Conservation (phyloP, 352 stramenopile species). For the Phytophthora constricta region DNA sequence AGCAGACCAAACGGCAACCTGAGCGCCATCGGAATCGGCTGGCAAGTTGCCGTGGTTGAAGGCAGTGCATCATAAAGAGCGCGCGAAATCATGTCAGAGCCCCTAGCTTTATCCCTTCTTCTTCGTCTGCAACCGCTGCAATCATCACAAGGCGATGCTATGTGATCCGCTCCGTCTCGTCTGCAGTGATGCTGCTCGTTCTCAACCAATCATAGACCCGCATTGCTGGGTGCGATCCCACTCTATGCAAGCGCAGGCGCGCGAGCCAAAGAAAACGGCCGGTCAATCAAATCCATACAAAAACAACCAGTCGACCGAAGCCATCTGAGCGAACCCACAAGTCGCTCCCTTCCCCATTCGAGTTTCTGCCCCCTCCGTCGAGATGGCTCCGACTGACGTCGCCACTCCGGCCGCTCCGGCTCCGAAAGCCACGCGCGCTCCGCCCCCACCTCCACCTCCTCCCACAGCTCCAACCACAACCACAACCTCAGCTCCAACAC, state of each 20-base stretch:
- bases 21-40: too few relatives aligned
- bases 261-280: slow-evolving; percentile 7
- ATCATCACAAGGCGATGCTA: background rate
- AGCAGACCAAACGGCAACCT: too few relatives aligned
- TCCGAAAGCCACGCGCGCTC: slow-evolving; percentile 4
- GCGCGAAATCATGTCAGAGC: background rate
- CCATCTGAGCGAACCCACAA: slow-evolving; percentile 21
- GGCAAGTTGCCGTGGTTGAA: too few relatives aligned
- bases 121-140: background rate
- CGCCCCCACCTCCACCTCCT: slow-evolving; percentile 20
- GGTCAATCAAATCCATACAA: slow-evolving; percentile 11
- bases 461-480: background rate
- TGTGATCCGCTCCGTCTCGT: background rate
- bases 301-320: slow-evolving; percentile 1
- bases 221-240: too few relatives aligned
- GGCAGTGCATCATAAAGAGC: too few relatives aligned
- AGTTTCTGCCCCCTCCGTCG: background rate
- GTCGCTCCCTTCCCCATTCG: slow-evolving; percentile 29
- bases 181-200: background rate
- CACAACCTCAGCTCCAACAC: background rate
- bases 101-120: background rate
- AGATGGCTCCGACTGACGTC: slow-evolving; percentile 17
- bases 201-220: background rate
- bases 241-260: too few relatives aligned
- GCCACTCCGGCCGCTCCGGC: background rate